Percentiles rank a stretch among this genome's conserved stretches.
Evolutionary conservation across 768 basidiomycete species (phyloP).

Genomic region (Podaxis sp.): DNA sequence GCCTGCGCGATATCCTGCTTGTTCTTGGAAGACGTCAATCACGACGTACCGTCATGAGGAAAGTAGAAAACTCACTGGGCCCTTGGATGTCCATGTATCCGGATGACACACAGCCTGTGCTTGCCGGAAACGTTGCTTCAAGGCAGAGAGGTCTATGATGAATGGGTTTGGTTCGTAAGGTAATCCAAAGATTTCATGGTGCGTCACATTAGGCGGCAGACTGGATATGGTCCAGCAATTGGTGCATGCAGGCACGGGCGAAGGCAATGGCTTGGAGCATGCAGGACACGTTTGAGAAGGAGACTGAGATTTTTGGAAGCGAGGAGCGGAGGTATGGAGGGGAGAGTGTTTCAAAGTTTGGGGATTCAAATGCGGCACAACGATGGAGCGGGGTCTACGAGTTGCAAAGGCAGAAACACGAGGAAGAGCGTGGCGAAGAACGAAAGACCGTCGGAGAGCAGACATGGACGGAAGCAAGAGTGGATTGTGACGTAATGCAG

Average conservation of each 20-base stretch:
- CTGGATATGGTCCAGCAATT: slow-evolving; percentile 68
- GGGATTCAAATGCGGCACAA: background rate
- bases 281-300: slow-evolving; percentile 47
- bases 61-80: slow-evolving; percentile 43
- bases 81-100: slow-evolving; percentile 76
- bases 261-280: slow-evolving; percentile 60
- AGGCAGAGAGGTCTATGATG: slow-evolving; percentile 53
- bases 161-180: slow-evolving; percentile 69
- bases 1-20: slow-evolving; percentile 60
- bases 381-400: too few relatives aligned
- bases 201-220: slow-evolving; percentile 52
- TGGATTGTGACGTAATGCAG: slow-evolving; percentile 9
- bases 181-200: slow-evolving; percentile 70
- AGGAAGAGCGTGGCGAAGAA: background rate
- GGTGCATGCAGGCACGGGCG: slow-evolving; percentile 71
- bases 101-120: slow-evolving; percentile 84
- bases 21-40: slow-evolving; percentile 34
- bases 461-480: slow-evolving; percentile 5
- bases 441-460: background rate
- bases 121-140: slow-evolving; percentile 67
- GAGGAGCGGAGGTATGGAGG: background rate
- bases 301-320: background rate
- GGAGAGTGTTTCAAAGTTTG: background rate
- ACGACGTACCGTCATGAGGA: slow-evolving; percentile 2
- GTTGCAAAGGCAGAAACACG: background rate